phyloP scores from a whole-genome alignment of 202 grass and related monocot genomes.

The Zoysia matrella region DNA sequence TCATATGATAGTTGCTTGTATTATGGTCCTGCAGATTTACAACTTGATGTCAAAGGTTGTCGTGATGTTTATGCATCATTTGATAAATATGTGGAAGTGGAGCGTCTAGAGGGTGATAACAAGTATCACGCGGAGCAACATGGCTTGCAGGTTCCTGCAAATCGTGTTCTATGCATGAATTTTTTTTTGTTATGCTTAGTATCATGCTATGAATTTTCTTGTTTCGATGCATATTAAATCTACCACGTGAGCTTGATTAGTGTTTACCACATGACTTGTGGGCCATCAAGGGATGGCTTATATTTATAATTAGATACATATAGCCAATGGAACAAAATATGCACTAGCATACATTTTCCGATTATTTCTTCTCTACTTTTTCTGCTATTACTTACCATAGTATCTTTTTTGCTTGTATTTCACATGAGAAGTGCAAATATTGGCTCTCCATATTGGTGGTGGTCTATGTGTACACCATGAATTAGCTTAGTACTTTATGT shows the following conservation, averaged over 20 bases:
- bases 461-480: not conserved
- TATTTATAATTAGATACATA: not conserved
- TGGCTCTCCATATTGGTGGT: not conserved
- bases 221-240: not conserved
- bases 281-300: not conserved
- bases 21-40: constrained; percentile 67
- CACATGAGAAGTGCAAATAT: not conserved
- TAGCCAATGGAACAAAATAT: too few species aligned
- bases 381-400: not conserved
- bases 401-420: not conserved
- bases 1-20: constrained; percentile 7
- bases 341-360: too few species aligned
- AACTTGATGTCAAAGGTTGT: constrained; percentile 99
- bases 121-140: constrained; percentile 96
- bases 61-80: constrained; percentile 98
- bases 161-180: constrained; percentile 15
- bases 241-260: not conserved
- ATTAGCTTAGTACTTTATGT: not conserved
- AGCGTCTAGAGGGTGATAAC: constrained; percentile 93
- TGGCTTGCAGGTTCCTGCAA: constrained; percentile 77
- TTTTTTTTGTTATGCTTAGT: not conserved
- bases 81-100: constrained; percentile 98
- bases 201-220: not conserved
- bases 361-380: not conserved
- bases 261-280: not conserved